Percentiles rank a stretch among this genome's conserved stretches.
Conservation (phyloP, 768 basidiomycete genomes). For the Boletus subcaerulescens region DNA sequence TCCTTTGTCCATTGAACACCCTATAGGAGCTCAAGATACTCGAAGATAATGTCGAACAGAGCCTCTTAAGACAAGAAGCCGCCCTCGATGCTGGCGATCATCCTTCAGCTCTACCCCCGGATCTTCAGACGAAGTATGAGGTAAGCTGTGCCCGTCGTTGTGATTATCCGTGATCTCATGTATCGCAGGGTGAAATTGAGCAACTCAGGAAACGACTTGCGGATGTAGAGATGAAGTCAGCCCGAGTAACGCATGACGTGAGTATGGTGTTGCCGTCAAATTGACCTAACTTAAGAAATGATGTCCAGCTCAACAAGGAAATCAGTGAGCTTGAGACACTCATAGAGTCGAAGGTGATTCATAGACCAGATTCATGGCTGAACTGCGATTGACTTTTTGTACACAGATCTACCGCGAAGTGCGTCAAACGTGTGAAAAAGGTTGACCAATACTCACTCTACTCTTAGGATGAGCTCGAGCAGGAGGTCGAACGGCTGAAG, state of each 20-base stretch:
- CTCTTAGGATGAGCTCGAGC: conserved; percentile 77
- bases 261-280: conserved; percentile 20
- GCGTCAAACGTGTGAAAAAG: conserved; percentile 9
- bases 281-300: background rate
- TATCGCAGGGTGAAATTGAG: conserved; percentile 57
- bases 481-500: conserved; percentile 74
- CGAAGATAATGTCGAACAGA: conserved; percentile 71
- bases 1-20: background rate
- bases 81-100: conserved; percentile 26
- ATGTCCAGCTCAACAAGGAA: conserved; percentile 77
- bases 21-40: conserved; percentile 69
- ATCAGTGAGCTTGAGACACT: conserved; percentile 89
- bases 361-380: background rate
- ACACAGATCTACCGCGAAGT: conserved; percentile 82
- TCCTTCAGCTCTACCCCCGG: conserved; percentile 17
- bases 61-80: conserved; percentile 50
- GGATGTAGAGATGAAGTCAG: conserved; percentile 74
- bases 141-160: conserved; percentile 31
- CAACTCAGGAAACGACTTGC: conserved; percentile 65
- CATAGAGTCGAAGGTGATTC: conserved; percentile 84
- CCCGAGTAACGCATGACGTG: conserved; percentile 66
- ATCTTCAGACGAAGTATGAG: conserved; percentile 51
- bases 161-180: background rate
- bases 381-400: conserved; percentile 4
- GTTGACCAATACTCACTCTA: conserved; percentile 11